Base-by-base conservation (phyloP, 1,284 basidiomycete genomes). In the Ustanciosporium gigantosporum region DNA sequence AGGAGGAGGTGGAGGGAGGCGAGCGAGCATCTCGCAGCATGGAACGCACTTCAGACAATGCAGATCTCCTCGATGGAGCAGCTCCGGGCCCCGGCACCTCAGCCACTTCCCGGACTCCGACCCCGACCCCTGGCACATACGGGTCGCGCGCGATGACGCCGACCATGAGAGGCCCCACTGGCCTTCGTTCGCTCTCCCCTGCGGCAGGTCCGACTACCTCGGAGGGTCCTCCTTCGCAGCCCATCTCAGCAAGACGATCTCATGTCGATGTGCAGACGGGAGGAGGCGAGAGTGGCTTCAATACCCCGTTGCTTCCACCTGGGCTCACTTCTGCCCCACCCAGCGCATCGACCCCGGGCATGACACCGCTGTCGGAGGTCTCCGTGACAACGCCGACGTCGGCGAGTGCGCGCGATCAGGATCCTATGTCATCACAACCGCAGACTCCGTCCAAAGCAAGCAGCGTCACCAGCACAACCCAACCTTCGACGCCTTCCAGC, bases 231-330 rank as follows among this genome's bases (percentile, higher is more conserved):
- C 53, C 53, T n/a, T 40, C 46, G 14, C 39, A 45, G 25, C 44
- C 52, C 17, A 53, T 51, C 23, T 40, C 45, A 11, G 32, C 52
- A 13, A 50, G 44, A 24, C 59, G 59, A 17, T 36, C 59, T 14
- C 59, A 51, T 13, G 55, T 66, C 31, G 46, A 67, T 23, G 48
- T 70, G 24, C 61, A 65, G 27, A 68, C 66, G 15, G 52, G 52
- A 4, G 58, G 58, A n/a, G 50, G 46, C 25, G 68, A 70, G 35
- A 66, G 62, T 25, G 68, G 66, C 2, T 55, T 39, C 46, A 68
- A 61, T 35, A 70, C 68, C 9, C 68, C 68, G 9, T 46, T 58
- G 14, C 29, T 66, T 6, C 68, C 68, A n/a, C 58, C 62, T 3
- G 56, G 65, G 13, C 42, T 68, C 19, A 59, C 62, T 2, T 56